phyloP scores from a whole-genome alignment of 768 basidiomycete species.

The Tulasnella sp. region DNA sequence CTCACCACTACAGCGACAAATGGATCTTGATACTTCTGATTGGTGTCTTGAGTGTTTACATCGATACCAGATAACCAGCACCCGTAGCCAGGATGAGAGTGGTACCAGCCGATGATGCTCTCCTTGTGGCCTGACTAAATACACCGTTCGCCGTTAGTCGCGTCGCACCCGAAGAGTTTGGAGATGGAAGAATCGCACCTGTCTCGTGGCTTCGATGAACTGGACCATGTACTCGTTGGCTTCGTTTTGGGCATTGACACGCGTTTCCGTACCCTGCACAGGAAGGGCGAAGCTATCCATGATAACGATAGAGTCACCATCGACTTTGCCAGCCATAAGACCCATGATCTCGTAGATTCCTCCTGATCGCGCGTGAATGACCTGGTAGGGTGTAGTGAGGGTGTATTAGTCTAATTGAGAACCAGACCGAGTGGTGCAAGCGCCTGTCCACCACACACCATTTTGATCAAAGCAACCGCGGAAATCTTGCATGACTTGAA shows the following conservation, averaged over 20 bases:
- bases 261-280: slow-evolving; percentile 95
- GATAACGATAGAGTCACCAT: slow-evolving; percentile 44
- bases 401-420: not conserved
- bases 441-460: slow-evolving; percentile 31
- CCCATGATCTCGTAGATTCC: slow-evolving; percentile 99
- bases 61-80: slow-evolving; percentile 99
- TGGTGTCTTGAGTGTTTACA: slow-evolving; percentile 91
- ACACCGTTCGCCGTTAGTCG: not conserved
- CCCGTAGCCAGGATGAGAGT: slow-evolving; percentile 97
- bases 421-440: not conserved
- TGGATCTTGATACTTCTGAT: slow-evolving; percentile 92
- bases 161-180: not conserved
- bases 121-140: slow-evolving; percentile 34
- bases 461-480: slow-evolving; percentile 44
- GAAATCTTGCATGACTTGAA: slow-evolving; percentile 43
- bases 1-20: slow-evolving; percentile 93
- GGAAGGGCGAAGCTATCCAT: slow-evolving; percentile 97
- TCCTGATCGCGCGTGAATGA: slow-evolving; percentile 84
- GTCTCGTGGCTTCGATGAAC: slow-evolving; percentile 72
- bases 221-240: slow-evolving; percentile 99
- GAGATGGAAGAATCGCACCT: slow-evolving; percentile 30
- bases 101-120: slow-evolving; percentile 94
- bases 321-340: slow-evolving; percentile 93
- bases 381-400: slow-evolving; percentile 25
- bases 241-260: slow-evolving; percentile 92